These are phyloP conservation scores for Podosphaera aphanis DNA, from an alignment of 2,329 filamentous ascomycete species.

Conservation along the genomic window DNA sequence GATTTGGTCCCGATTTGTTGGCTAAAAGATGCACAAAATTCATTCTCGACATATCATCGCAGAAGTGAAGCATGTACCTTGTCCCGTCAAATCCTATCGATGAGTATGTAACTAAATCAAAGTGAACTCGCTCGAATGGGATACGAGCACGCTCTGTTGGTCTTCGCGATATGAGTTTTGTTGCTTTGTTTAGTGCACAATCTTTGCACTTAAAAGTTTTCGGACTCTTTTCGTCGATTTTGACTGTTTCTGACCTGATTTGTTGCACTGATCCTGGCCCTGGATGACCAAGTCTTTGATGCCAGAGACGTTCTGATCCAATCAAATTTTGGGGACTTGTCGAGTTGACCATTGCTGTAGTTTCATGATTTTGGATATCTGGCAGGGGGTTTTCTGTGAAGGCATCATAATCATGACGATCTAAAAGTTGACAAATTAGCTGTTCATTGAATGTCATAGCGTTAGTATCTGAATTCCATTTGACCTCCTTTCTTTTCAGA, in stretches of 20 bases:
- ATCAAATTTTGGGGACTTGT: neutral
- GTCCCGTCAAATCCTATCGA: neutral
- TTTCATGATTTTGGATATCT: neutral
- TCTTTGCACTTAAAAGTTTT: constrained; percentile 1
- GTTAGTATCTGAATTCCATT: neutral
- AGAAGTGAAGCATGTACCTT: neutral
- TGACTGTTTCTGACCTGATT: neutral
- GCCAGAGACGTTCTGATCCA: neutral
- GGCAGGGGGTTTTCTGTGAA: neutral
- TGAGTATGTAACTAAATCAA: neutral
- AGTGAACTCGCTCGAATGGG: constrained; percentile 1
- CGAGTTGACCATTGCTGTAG: neutral
- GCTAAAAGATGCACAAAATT: neutral
- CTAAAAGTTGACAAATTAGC: neutral
- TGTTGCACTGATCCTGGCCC: neutral
- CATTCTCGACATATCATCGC: neutral
- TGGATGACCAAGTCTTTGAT: neutral
- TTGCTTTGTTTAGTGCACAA: constrained; percentile 1
- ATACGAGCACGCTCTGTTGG: neutral
- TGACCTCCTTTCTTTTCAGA: neutral
- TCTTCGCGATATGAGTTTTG: neutral
- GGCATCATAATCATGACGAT: neutral
- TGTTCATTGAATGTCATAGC: neutral
- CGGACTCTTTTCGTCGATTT: neutral
- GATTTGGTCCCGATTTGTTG: neutral